Evolutionary conservation across 257 asterid genomes (phyloP), one percentile per base, ranked within the genome.

Genomic region (Primulina eburnea): DNA sequence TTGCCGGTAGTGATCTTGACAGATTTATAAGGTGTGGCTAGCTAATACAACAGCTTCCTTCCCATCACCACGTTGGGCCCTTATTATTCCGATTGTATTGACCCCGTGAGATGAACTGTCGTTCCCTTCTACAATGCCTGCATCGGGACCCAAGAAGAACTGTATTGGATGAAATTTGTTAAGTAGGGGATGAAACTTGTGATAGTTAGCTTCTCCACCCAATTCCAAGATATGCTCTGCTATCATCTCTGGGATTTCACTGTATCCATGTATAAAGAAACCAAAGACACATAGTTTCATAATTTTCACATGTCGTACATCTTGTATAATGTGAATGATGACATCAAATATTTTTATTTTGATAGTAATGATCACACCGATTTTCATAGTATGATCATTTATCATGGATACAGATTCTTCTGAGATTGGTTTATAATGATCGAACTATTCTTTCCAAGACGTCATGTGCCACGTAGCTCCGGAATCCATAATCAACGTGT

Each of bases 51-150:
- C 88, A 78, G 97, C 89, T 88, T 94, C 99, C 77, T 94, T 94
- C 55, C 97, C 97, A 58, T 94, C 97, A 34, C 97, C 97, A 70
- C 81, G 93, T 17, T 96, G 95, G 62, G 99, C 99, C 80, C 99
- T 89, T 75, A 89, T 76, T 67, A 91, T 86, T 71, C 99, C 97
- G 73, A 91, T 85, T 16, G 97, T 89, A 73, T 85, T 94, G 69
- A 85, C 71, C 70, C 95, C 97, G 79, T 81, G 79, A 68, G 90
- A 80, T 43, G 88, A 78, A 75, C 81, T 88, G 75, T 70, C 73
- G 71, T 91, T 94, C 73, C 82, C 90, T 67, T 79, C 82, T 67
- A 67, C 68, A 47, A 70, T 75, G 70, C 79, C 86, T 6, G 82
- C 78, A 74, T 85, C 89, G 57, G 93, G 96, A 68, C 87, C 85